phyloP scores from a whole-genome alignment of 768 basidiomycete species.

The Leucocoprinus leucothites region DNA sequence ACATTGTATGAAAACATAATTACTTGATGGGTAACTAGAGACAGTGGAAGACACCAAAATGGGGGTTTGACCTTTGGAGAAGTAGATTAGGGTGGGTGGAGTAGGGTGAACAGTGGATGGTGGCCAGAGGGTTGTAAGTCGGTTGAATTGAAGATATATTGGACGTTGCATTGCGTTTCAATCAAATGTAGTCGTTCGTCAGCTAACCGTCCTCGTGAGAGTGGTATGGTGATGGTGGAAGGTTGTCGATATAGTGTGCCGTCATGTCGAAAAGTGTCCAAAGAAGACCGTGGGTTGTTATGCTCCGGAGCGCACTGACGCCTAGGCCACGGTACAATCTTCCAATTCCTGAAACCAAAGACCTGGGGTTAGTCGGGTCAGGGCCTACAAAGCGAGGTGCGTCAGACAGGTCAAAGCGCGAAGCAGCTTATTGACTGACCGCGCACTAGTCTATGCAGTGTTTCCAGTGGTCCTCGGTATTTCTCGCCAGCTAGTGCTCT shows the following conservation, averaged over 20 bases:
- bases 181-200: not conserved
- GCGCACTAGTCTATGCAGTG: conserved; percentile 75
- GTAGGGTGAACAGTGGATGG: not conserved
- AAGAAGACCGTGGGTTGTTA: conserved; percentile 89
- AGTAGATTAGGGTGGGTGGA: not conserved
- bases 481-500: conserved; percentile 79
- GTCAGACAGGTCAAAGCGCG: not conserved
- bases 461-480: conserved; percentile 69
- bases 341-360: conserved; percentile 70
- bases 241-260: conserved; percentile 67
- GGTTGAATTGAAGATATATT: not conserved
- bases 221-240: conserved; percentile 15
- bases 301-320: conserved; percentile 87
- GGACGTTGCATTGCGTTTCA: not conserved
- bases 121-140: not conserved
- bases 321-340: conserved; percentile 93
- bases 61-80: not conserved
- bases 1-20: not conserved
- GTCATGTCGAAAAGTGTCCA: conserved; percentile 93
- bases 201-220: not conserved
- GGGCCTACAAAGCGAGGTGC: conserved; percentile 47
- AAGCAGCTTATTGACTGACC: conserved; percentile 38
- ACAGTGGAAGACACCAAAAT: not conserved
- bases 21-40: not conserved
- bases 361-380: conserved; percentile 74